phyloP scores from a whole-genome alignment of 148 eudicot genomes.

The Heliosperma pusillum region DNA sequence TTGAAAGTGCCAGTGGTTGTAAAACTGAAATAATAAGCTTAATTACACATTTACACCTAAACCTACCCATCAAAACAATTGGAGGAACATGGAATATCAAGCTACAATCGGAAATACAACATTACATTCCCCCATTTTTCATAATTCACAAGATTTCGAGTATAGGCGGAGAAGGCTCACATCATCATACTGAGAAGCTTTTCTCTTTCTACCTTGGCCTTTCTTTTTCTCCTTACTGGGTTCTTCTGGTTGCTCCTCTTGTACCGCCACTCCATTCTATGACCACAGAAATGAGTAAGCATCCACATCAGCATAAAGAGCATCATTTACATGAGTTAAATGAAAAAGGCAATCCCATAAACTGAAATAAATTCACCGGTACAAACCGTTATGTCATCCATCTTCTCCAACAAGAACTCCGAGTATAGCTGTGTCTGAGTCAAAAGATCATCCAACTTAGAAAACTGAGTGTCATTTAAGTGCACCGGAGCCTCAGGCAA shows the following conservation, averaged over 20 bases:
- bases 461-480: constrained; percentile 69
- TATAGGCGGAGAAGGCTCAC: constrained; percentile 32
- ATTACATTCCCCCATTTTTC: background rate
- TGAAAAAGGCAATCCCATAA: background rate
- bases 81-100: background rate
- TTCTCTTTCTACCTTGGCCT: constrained; percentile 71
- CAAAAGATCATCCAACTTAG: constrained; percentile 83
- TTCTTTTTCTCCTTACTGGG: constrained; percentile 43
- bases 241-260: constrained; percentile 39
- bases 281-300: constrained; percentile 14
- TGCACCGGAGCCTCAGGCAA: constrained; percentile 40
- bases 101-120: background rate
- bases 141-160: too few species aligned
- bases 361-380: background rate
- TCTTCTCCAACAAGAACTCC: constrained; percentile 84
- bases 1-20: background rate
- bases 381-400: constrained; percentile 81
- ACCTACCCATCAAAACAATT: background rate
- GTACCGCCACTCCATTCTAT: constrained; percentile 47
- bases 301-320: background rate
- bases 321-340: background rate
- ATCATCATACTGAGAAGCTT: constrained; percentile 54
- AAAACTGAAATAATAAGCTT: background rate
- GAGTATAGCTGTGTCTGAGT: constrained; percentile 84
- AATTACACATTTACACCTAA: background rate